Conservation (phyloP, 352 stramenopile genomes). For the Phytopythium helicoides region DNA sequence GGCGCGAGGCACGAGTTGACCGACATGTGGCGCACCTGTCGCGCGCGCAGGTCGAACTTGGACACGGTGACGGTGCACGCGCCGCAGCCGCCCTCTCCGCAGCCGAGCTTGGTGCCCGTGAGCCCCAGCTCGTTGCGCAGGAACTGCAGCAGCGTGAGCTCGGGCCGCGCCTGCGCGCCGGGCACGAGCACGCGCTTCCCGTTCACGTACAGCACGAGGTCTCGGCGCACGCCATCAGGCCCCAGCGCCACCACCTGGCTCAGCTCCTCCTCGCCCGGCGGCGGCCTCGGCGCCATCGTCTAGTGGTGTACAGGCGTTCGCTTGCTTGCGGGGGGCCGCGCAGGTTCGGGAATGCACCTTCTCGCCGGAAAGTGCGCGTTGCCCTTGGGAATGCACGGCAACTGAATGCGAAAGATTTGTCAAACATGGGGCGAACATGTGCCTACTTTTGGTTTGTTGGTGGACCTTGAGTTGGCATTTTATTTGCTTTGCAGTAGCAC, state of each 20-base stretch:
- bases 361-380: conserved; percentile 1
- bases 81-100: conserved; percentile 94
- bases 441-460: too few species aligned
- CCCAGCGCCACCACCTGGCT: background rate
- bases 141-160: conserved; percentile 85
- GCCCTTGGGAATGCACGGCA: too few species aligned
- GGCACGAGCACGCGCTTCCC: conserved; percentile 45
- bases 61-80: conserved; percentile 96
- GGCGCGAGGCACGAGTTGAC: conserved; percentile 89
- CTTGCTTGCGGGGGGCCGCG: background rate
- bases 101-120: conserved; percentile 89
- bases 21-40: conserved; percentile 58
- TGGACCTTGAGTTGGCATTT: too few species aligned
- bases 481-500: too few species aligned
- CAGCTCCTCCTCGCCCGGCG: conserved; percentile 1
- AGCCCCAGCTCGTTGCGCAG: conserved; percentile 68
- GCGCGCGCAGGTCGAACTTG: conserved; percentile 41
- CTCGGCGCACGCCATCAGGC: conserved; percentile 22
- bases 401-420: background rate
- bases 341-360: background rate
- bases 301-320: background rate
- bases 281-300: conserved; percentile 6
- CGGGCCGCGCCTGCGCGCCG: conserved; percentile 52
- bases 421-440: too few species aligned
- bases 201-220: conserved; percentile 80